Evolutionary conservation across 176 grass and related monocot genomes (phyloP).

Genomic region (Oryza meridionalis): DNA sequence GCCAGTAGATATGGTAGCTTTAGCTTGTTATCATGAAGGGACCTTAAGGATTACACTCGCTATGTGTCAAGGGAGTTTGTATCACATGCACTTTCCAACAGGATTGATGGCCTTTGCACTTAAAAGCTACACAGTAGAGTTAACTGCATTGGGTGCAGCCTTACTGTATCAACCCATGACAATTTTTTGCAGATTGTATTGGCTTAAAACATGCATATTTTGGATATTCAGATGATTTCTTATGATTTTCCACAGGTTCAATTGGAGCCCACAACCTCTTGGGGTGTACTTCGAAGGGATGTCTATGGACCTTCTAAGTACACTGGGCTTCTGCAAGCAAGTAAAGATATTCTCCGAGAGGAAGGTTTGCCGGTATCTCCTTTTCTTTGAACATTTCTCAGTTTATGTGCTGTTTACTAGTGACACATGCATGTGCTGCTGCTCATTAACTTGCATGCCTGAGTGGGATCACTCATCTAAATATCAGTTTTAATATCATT

Average conservation of each 20-base stretch:
- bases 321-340: slow-evolving; percentile 81
- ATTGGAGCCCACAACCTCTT: slow-evolving; percentile 78
- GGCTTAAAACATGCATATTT: background rate
- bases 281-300: slow-evolving; percentile 64
- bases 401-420: slow-evolving; percentile 5
- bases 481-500: slow-evolving; percentile 8
- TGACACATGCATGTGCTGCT: background rate
- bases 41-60: background rate
- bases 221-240: slow-evolving; percentile 30
- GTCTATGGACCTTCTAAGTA: slow-evolving; percentile 81
- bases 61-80: slow-evolving; percentile 2
- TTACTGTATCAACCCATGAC: background rate
- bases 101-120: background rate
- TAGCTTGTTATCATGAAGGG: background rate
- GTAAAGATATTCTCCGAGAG: slow-evolving; percentile 93
- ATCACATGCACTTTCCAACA: background rate
- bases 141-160: background rate
- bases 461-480: background rate
- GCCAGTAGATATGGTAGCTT: background rate
- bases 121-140: background rate
- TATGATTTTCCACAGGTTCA: slow-evolving; percentile 73
- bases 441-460: slow-evolving; percentile 18
- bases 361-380: slow-evolving; percentile 93
- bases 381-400: slow-evolving; percentile 29
- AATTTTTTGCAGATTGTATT: background rate